Evolutionary conservation across 805 yeast genomes (phyloP).

Genomic region (Tetrapisispora arboricola): DNA sequence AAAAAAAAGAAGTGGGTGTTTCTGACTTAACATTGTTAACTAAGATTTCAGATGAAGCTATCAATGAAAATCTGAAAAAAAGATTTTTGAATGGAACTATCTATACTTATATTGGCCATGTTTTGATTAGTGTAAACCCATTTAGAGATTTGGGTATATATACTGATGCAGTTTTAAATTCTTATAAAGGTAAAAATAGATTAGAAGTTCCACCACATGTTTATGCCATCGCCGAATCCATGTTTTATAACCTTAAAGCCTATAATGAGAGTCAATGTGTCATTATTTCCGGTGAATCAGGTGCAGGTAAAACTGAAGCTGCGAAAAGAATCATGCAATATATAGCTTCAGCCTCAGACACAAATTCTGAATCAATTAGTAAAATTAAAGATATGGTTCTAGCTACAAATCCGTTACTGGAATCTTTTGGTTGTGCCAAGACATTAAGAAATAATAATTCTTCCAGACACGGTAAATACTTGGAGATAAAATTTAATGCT

Average conservation of each 20-base stretch:
- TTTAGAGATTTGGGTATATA: slow-evolving; percentile 94
- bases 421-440: slow-evolving; percentile 97
- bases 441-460: slow-evolving; percentile 96
- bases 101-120: slow-evolving; percentile 90
- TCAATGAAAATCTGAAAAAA: slow-evolving; percentile 82
- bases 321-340: slow-evolving; percentile 98
- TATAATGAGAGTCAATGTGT: slow-evolving; percentile 95
- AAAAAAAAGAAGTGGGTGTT: slow-evolving; percentile 97
- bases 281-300: slow-evolving; percentile 93
- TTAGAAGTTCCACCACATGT: slow-evolving; percentile 98
- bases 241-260: slow-evolving; percentile 91
- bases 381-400: slow-evolving; percentile 93
- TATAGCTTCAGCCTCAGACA: slow-evolving; percentile 66
- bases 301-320: slow-evolving; percentile 97
- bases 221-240: slow-evolving; percentile 92
- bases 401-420: slow-evolving; percentile 96
- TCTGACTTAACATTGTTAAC: slow-evolving; percentile 85
- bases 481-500: slow-evolving; percentile 79
- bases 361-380: slow-evolving; percentile 59
- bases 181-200: slow-evolving; percentile 85
- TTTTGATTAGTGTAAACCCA: slow-evolving; percentile 91
- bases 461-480: slow-evolving; percentile 92
- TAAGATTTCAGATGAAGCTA: slow-evolving; percentile 81
- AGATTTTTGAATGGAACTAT: slow-evolving; percentile 84
- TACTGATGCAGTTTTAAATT: slow-evolving; percentile 62